A percentile compares a stretch with the other conserved stretches of the same genome.
Evolutionary conservation across 169 alveolate species (phyloP).

Genomic region (Perkinsus olseni): DNA sequence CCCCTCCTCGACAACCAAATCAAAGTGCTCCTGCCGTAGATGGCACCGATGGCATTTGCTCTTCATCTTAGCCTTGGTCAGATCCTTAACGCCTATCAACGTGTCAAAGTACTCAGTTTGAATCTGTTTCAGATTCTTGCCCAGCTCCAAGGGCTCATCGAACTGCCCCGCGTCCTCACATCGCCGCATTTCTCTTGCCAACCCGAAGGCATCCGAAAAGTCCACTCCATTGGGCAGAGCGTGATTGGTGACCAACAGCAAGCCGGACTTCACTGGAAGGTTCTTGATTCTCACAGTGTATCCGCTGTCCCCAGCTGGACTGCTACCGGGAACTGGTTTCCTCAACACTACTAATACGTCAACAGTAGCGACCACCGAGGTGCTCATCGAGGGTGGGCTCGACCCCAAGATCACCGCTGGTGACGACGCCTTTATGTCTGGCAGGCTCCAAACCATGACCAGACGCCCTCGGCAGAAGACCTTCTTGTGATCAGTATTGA

Average conservation of each 20-base stretch:
- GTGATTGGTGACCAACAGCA: background rate
- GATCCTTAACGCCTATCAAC: conserved; percentile 49
- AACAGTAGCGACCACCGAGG: background rate
- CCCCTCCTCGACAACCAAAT: conserved; percentile 25
- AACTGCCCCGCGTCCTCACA: background rate
- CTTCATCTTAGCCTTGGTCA: conserved; percentile 35
- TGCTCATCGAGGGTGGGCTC: background rate
- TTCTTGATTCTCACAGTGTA: background rate
- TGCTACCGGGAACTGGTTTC: background rate
- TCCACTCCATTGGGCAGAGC: background rate
- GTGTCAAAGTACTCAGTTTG: conserved; percentile 49
- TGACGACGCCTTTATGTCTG: background rate
- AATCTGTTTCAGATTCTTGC: conserved; percentile 46
- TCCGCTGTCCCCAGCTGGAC: background rate
- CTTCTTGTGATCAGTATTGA: conserved; percentile 23
- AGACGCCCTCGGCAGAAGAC: conserved; percentile 23
- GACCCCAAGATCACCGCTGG: background rate
- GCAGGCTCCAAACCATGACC: background rate
- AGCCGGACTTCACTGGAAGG: background rate
- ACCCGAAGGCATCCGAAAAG: background rate
- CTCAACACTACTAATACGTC: background rate
- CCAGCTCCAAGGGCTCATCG: conserved; percentile 44
- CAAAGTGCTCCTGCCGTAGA: conserved; percentile 53
- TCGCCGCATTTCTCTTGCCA: background rate
- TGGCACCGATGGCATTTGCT: conserved; percentile 49